A percentile compares a stretch with the other conserved stretches of the same genome.
Evolutionary conservation across 116 monocot genomes (phyloP).

Genomic region (Phalaenopsis hybrid): DNA sequence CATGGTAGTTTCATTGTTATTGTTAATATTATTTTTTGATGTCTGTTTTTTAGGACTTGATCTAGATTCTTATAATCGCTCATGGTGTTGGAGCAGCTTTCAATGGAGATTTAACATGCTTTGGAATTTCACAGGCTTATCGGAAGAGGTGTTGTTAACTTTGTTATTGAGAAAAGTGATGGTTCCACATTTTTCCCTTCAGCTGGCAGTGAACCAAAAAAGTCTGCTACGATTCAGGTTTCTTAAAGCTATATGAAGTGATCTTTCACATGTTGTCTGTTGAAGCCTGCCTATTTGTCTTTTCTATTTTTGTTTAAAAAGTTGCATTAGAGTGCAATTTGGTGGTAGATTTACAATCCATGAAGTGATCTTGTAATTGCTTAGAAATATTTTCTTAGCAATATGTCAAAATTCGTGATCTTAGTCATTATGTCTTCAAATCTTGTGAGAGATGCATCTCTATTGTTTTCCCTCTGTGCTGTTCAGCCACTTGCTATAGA

Average conservation of each 20-base stretch:
- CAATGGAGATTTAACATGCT: constrained; percentile 1
- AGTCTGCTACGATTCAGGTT: constrained; percentile 68
- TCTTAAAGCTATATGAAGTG: constrained; percentile 7
- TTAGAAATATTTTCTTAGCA: background rate
- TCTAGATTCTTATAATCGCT: background rate
- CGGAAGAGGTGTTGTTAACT: constrained; percentile 80
- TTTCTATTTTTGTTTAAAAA: background rate
- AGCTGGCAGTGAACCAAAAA: constrained; percentile 72
- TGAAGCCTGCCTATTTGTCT: background rate
- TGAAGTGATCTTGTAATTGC: background rate
- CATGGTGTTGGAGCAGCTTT: background rate
- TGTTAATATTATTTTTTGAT: too few relatives aligned
- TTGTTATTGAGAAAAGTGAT: constrained; percentile 71
- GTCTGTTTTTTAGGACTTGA: background rate
- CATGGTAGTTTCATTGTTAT: too few relatives aligned
- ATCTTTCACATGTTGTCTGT: background rate
- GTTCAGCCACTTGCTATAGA: background rate
- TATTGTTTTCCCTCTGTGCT: background rate
- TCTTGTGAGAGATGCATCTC: background rate
- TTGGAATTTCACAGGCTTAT: constrained; percentile 47
- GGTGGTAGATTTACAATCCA: background rate
- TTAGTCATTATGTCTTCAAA: background rate
- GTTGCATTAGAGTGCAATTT: background rate
- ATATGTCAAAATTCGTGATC: background rate
- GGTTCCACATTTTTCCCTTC: constrained; percentile 83